Conservation (phyloP, 345 rosid species). For the Conringia planisiliqua region DNA sequence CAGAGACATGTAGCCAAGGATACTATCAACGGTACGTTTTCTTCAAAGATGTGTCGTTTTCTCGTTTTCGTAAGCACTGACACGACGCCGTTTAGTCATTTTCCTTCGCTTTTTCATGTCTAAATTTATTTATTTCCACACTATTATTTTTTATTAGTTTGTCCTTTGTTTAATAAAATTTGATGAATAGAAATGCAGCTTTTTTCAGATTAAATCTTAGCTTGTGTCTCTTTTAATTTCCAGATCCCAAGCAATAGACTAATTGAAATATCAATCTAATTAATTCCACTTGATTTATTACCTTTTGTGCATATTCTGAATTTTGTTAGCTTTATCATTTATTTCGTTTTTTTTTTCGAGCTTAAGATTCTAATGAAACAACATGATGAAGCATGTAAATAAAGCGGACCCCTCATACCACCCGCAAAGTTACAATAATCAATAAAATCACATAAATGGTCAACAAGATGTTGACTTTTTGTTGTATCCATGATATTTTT, state of each 20-base stretch:
- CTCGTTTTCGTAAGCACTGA: constrained; percentile 20
- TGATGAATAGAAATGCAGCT: constrained; percentile 22
- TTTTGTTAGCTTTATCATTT: background rate
- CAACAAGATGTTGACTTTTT: constrained; percentile 25
- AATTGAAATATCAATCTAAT: background rate
- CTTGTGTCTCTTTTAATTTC: constrained; percentile 1
- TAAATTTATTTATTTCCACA: background rate
- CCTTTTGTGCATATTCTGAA: background rate
- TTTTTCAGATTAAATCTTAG: constrained; percentile 17
- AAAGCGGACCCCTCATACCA: constrained; percentile 27
- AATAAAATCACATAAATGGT: constrained; percentile 20
- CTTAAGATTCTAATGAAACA: constrained; percentile 13
- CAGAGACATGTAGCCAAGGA: constrained; percentile 40
- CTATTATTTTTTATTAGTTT: background rate
- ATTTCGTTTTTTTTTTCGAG: background rate
- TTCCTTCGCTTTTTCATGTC: background rate
- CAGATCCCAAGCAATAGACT: constrained; percentile 15
- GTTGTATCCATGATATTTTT: background rate
- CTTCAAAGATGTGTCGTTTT: constrained; percentile 14
- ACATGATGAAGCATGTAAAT: constrained; percentile 32
- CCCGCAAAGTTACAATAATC: constrained; percentile 27
- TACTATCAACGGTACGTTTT: constrained; percentile 55
- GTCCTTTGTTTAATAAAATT: background rate
- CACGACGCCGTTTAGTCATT: constrained; percentile 36
- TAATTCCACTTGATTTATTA: background rate